A percentile compares a stretch with the other conserved stretches of the same genome.
Conservation (phyloP, 495 filamentous ascomycete species). For the Aspergillus sparsus region DNA sequence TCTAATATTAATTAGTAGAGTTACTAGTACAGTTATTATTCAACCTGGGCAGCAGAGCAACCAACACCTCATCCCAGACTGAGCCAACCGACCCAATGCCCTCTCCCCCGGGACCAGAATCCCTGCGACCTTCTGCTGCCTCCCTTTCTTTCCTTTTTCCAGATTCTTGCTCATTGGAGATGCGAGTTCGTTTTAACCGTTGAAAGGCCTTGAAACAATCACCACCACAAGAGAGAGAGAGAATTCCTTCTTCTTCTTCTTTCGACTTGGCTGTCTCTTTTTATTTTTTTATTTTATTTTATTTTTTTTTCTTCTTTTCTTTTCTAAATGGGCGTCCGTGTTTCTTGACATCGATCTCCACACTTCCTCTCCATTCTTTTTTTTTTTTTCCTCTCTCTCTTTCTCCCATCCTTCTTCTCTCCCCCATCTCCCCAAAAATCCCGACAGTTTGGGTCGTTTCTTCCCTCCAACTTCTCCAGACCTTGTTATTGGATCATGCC, state of each 20-base stretch:
- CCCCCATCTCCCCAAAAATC: not conserved
- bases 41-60: too few species aligned
- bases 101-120: constrained; percentile 15
- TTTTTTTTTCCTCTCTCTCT: not conserved
- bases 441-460: constrained; percentile 4
- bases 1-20: too few species aligned
- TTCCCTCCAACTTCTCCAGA: constrained; percentile 6
- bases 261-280: too few species aligned
- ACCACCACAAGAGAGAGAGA: too few species aligned
- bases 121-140: constrained; percentile 11
- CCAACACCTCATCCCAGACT: not conserved
- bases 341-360: too few species aligned
- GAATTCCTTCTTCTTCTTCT: too few species aligned
- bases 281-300: not conserved
- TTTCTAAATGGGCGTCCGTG: not conserved
- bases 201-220: too few species aligned
- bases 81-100: constrained; percentile 11
- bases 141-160: constrained; percentile 19
- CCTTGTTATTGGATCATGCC: constrained; percentile 26
- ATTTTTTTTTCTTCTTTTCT: constrained; percentile 4
- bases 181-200: too few species aligned
- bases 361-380: not conserved
- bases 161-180: too few species aligned
- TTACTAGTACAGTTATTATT: too few species aligned
- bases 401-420: not conserved